These are phyloP conservation scores for Kentomonas sorsogonicus DNA, from an alignment of 208 protist genomes.

Conservation along the genomic window DNA sequence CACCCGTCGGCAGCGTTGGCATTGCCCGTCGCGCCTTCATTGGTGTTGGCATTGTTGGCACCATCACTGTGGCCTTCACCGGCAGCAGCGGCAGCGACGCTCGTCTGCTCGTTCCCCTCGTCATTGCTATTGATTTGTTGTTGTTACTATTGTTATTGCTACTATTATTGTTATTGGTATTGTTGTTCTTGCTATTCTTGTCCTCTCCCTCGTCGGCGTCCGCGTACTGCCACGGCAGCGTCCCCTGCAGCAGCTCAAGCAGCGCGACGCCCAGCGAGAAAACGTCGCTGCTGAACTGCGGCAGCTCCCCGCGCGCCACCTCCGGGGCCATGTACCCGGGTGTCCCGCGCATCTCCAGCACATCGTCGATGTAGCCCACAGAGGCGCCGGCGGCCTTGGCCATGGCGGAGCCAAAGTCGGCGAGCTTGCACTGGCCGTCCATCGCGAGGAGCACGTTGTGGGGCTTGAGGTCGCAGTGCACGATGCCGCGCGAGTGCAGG, in stretches of 20 bases:
- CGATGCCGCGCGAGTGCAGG: conserved; percentile 63
- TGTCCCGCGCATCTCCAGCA: conserved; percentile 65
- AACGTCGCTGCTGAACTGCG: conserved; percentile 52
- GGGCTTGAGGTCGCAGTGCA: conserved; percentile 84
- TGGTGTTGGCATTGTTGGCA: too few relatives aligned
- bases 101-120: too few relatives aligned
- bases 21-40: too few relatives aligned
- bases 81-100: too few relatives aligned
- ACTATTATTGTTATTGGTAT: too few relatives aligned
- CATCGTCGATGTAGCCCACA: conserved; percentile 35
- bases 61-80: too few relatives aligned
- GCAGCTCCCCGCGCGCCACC: conserved; percentile 48
- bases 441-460: conserved; percentile 82
- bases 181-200: background rate
- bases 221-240: conserved; percentile 46
- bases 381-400: conserved; percentile 26
- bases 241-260: conserved; percentile 51
- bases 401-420: conserved; percentile 77
- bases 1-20: too few relatives aligned
- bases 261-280: conserved; percentile 60
- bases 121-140: too few relatives aligned
- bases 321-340: conserved; percentile 79
- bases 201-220: background rate
- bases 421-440: conserved; percentile 75
- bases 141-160: too few relatives aligned